phyloP scores from a whole-genome alignment of 2,329 filamentous ascomycete species.

The Basipetospora sp. region DNA sequence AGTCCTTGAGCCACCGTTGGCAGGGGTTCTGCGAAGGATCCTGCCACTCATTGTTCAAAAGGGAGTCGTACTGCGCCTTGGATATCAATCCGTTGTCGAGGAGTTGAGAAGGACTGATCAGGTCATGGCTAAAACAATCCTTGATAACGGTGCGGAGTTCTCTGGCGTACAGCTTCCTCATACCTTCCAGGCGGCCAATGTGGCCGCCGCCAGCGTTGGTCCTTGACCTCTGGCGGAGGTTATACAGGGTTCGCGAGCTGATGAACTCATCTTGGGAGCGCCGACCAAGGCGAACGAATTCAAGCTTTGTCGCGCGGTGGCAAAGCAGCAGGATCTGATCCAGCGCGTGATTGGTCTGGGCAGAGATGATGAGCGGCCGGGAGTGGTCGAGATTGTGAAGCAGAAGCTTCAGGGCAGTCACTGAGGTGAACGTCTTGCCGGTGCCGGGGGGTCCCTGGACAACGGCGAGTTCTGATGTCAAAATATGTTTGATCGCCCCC shows the following conservation, averaged over 20 bases:
- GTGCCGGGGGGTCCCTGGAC: conserved; percentile 68
- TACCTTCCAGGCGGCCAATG: conserved; percentile 14
- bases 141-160: conserved; percentile 27
- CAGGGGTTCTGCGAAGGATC: background rate
- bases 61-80: conserved; percentile 45
- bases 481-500: conserved; percentile 50
- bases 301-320: conserved; percentile 29
- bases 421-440: conserved; percentile 69
- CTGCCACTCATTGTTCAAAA: conserved; percentile 23
- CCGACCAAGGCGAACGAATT: conserved; percentile 49
- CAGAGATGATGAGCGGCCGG: conserved; percentile 59
- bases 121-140: conserved; percentile 22
- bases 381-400: conserved; percentile 37
- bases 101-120: conserved; percentile 42
- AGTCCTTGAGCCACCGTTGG: conserved; percentile 2
- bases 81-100: conserved; percentile 42
- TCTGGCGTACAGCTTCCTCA: conserved; percentile 10
- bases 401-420: conserved; percentile 53
- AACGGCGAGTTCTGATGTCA: conserved; percentile 58
- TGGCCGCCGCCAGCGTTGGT: conserved; percentile 11
- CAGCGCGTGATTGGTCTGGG: conserved; percentile 81
- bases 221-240: conserved; percentile 30
- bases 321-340: conserved; percentile 64
- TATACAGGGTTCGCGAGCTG: conserved; percentile 50
- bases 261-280: conserved; percentile 53